Evolutionary conservation across 1,139 yeast genomes (phyloP).

Genomic region (Pichia norvegensis): DNA sequence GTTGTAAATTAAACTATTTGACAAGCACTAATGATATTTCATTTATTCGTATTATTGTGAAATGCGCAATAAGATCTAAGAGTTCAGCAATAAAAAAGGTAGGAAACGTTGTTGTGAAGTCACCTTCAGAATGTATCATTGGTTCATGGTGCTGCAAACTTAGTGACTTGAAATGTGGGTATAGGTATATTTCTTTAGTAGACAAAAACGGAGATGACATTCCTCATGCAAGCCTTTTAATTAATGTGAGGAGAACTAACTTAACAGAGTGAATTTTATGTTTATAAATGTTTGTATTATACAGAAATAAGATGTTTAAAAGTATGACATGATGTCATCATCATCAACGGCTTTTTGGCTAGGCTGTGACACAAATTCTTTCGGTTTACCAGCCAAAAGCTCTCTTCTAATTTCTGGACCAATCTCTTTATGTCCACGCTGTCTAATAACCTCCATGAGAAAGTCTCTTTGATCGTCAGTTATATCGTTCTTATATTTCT

Average conservation of each 20-base stretch:
- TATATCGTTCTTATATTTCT: conserved; percentile 91
- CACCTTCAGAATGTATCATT: conserved; percentile 33
- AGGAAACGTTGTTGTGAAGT: conserved; percentile 30
- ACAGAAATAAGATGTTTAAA: conserved; percentile 13
- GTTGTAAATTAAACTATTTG: conserved; percentile 38
- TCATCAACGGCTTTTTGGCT: conserved; percentile 14
- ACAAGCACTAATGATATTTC: conserved; percentile 37
- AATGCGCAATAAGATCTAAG: conserved; percentile 22
- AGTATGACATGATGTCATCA: conserved; percentile 28
- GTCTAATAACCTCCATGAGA: conserved; percentile 81
- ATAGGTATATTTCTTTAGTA: conserved; percentile 67
- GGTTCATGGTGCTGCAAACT: conserved; percentile 55
- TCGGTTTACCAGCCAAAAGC: conserved; percentile 61
- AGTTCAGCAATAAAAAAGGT: conserved; percentile 41
- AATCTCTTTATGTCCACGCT: conserved; percentile 78
- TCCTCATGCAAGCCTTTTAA: conserved; percentile 69
- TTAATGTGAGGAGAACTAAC: conserved; percentile 35
- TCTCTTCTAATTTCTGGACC: conserved; percentile 96
- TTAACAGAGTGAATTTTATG: not conserved
- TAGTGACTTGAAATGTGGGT: conserved; percentile 60
- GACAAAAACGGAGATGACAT: conserved; percentile 77
- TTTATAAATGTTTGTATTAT: not conserved
- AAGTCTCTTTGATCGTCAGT: conserved; percentile 97
- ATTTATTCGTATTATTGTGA: conserved; percentile 46
- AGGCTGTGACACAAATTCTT: conserved; percentile 36